phyloP scores from a whole-genome alignment of 23 red algal genomes.

The Gracilariopsis chorda region DNA sequence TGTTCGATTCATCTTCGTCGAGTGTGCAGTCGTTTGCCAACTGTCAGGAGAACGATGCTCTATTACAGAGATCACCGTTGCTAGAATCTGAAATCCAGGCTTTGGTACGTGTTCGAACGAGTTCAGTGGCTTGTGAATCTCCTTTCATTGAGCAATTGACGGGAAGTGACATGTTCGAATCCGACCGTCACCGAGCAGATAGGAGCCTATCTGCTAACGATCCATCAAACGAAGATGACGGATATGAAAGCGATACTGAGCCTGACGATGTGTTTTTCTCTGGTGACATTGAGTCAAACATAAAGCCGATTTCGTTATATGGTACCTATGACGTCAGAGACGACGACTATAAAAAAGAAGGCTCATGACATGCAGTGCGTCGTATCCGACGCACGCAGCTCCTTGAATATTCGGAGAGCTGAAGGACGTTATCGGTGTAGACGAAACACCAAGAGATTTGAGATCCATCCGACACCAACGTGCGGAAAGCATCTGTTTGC shows the following conservation, averaged over 20 bases:
- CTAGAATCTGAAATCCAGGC: neutral
- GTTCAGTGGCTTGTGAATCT: neutral
- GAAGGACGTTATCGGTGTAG: too few relatives aligned
- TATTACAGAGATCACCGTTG: neutral
- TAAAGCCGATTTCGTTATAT: neutral
- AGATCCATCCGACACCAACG: too few relatives aligned
- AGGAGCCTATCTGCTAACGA: neutral
- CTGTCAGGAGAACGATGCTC: neutral
- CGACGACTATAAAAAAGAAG: too few relatives aligned
- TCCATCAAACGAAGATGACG: neutral
- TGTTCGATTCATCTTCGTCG: neutral
- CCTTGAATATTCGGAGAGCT: too few relatives aligned
- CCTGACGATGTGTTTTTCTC: neutral
- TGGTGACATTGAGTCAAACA: neutral
- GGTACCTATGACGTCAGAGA: neutral
- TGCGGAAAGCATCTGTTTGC: too few relatives aligned
- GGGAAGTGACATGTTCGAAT: neutral
- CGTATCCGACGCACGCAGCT: too few relatives aligned
- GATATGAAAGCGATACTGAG: conserved; percentile 12
- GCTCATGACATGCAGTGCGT: too few relatives aligned
- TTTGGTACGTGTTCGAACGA: neutral
- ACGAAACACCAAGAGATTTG: too few relatives aligned
- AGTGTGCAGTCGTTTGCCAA: neutral
- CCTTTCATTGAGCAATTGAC: neutral
- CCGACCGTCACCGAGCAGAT: neutral